Evolutionary conservation across 495 filamentous ascomycete genomes (phyloP).

Genomic region (Rostrohypoxylon terebratum): DNA sequence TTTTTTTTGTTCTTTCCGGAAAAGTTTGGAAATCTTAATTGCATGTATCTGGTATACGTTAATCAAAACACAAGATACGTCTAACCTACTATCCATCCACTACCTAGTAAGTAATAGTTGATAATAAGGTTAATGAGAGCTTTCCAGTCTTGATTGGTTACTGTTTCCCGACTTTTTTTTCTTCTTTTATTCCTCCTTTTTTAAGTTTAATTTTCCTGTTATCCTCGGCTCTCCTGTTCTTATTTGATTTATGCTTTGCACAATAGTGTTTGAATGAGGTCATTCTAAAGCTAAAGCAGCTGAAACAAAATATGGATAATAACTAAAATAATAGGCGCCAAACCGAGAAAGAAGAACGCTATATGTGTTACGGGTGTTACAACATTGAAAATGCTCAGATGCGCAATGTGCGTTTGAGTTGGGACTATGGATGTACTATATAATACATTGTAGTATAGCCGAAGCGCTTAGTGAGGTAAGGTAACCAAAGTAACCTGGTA

Average conservation of each 20-base stretch:
- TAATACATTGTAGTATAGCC: constrained; percentile 10
- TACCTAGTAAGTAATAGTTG: neutral
- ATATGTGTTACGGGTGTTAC: too few species aligned
- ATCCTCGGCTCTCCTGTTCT: neutral
- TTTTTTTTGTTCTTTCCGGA: constrained; percentile 35
- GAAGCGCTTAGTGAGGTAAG: constrained; percentile 22
- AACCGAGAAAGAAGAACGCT: too few species aligned
- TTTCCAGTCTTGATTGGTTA: constrained; percentile 33
- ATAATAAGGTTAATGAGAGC: constrained; percentile 39
- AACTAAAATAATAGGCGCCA: too few species aligned
- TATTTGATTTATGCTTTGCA: neutral
- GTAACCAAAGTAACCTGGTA: constrained; percentile 6
- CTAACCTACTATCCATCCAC: neutral
- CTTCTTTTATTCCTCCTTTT: neutral
- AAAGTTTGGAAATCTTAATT: constrained; percentile 39
- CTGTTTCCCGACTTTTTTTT: neutral
- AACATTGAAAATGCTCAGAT: neutral
- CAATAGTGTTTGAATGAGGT: constrained; percentile 36
- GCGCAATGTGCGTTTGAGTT: neutral
- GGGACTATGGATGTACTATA: neutral
- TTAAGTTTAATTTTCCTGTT: neutral
- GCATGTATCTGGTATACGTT: neutral
- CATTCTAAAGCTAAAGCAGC: constrained; percentile 27
- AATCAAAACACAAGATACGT: neutral
- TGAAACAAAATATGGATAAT: constrained; percentile 36